Percentiles rank a stretch among this genome's conserved stretches.
Conservation (phyloP, 306 rosid species). For the Citrullus amarus region DNA sequence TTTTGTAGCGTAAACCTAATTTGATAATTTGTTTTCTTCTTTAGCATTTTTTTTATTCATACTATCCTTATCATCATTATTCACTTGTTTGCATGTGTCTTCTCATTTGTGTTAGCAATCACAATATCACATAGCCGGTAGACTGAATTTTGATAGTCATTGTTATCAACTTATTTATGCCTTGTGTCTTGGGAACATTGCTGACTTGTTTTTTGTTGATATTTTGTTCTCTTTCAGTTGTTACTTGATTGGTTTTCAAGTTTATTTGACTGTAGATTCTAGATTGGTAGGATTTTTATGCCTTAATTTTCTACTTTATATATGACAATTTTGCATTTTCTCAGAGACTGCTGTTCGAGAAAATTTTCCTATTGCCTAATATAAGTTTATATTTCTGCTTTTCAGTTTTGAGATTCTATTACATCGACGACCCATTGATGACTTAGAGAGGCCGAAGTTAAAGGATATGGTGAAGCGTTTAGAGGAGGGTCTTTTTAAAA, state of each 20-base stretch:
- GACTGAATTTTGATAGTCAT: not conserved
- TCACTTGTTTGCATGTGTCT: not conserved
- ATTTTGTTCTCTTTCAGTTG: not conserved
- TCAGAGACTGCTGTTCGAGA: not conserved
- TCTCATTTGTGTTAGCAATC: not conserved
- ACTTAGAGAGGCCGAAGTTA: slow-evolving; percentile 25
- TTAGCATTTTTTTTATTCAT: not conserved
- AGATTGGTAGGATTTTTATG: not conserved
- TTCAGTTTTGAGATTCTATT: slow-evolving; percentile 41
- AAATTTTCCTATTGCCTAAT: not conserved
- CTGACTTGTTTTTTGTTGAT: not conserved
- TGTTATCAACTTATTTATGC: not conserved
- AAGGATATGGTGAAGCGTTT: slow-evolving; percentile 62
- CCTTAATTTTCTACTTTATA: not conserved
- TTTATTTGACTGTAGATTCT: not conserved
- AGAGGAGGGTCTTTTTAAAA: slow-evolving; percentile 66
- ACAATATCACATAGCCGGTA: not conserved
- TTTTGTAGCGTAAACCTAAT: not conserved
- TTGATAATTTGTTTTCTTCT: not conserved
- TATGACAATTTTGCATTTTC: not conserved
- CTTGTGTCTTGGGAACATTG: not conserved
- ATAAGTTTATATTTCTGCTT: slow-evolving; percentile 7
- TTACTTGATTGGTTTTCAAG: not conserved
- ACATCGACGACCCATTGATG: slow-evolving; percentile 29
- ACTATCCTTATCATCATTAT: not conserved